These are phyloP conservation scores for Kwoniella newhampshirensis DNA, from an alignment of 768 basidiomycete species.

Conservation along the genomic window DNA sequence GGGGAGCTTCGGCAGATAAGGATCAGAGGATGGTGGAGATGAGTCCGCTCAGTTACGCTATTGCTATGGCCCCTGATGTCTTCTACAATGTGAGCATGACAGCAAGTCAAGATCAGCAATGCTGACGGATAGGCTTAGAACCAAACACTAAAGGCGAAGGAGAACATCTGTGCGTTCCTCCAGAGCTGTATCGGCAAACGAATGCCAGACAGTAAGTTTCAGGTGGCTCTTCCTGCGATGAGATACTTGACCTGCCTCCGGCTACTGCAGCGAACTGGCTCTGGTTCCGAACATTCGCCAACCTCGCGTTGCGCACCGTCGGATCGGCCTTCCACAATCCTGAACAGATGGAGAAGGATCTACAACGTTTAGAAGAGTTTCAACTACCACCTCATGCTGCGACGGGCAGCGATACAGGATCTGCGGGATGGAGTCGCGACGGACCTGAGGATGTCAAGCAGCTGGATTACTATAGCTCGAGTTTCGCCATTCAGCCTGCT, in stretches of 20 bases:
- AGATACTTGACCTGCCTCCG: slow-evolving; percentile 1
- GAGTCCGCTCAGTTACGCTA: slow-evolving; percentile 70
- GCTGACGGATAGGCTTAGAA: slow-evolving; percentile 13
- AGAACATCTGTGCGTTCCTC: slow-evolving; percentile 66
- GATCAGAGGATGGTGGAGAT: slow-evolving; percentile 83
- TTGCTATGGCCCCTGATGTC: slow-evolving; percentile 66
- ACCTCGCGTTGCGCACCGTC: slow-evolving; percentile 67
- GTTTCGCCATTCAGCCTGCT: slow-evolving; percentile 74
- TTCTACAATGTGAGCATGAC: slow-evolving; percentile 55
- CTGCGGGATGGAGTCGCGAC: slow-evolving; percentile 69
- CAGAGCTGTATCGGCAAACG: slow-evolving; percentile 76
- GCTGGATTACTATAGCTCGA: slow-evolving; percentile 75
- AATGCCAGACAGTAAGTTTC: slow-evolving; percentile 65
- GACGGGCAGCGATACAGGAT: slow-evolving; percentile 54
- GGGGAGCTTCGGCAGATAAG: slow-evolving; percentile 71
- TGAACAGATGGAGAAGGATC: slow-evolving; percentile 67
- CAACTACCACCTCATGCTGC: slow-evolving; percentile 57
- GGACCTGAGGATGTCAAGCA: slow-evolving; percentile 76
- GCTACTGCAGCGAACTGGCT: slow-evolving; percentile 67
- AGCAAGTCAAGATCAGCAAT: not conserved
- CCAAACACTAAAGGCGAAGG: slow-evolving; percentile 59
- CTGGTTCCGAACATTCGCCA: slow-evolving; percentile 78
- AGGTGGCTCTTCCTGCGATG: not conserved
- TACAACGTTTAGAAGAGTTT: slow-evolving; percentile 75
- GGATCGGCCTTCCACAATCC: slow-evolving; percentile 63